Evolutionary conservation across 352 stramenopile genomes (phyloP).

Genomic region (Thalassiosira mediterranea): DNA sequence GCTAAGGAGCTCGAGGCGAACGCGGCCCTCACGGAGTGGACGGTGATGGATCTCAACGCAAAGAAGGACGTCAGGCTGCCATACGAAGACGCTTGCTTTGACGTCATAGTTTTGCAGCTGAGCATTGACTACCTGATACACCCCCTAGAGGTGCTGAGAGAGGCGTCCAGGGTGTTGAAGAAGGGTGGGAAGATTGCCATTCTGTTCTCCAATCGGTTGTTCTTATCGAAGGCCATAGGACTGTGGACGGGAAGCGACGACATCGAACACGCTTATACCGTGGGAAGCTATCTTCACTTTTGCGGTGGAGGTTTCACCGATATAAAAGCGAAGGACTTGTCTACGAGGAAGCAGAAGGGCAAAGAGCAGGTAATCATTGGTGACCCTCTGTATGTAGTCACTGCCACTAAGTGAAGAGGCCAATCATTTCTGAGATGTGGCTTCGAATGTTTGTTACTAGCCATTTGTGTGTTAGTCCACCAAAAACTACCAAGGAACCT

Average conservation of each 20-base stretch:
- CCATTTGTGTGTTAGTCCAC: no score
- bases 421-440: no score
- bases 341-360: slow-evolving; percentile 58
- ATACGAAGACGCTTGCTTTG: slow-evolving; percentile 82
- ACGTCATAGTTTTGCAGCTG: slow-evolving; percentile 85
- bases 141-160: slow-evolving; percentile 83
- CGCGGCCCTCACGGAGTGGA: slow-evolving; percentile 80
- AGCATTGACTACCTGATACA: slow-evolving; percentile 87
- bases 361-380: slow-evolving; percentile 66
- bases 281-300: slow-evolving; percentile 78
- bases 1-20: slow-evolving; percentile 84
- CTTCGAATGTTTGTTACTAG: no score
- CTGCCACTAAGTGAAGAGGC: slow-evolving; percentile 44
- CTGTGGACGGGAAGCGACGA: slow-evolving; percentile 80
- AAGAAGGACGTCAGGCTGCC: slow-evolving; percentile 81
- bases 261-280: slow-evolving; percentile 79
- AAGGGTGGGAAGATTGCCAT: slow-evolving; percentile 81
- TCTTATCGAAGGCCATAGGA: slow-evolving; percentile 68
- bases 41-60: slow-evolving; percentile 83
- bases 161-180: slow-evolving; percentile 82
- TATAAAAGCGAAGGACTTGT: slow-evolving; percentile 81
- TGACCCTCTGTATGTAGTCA: slow-evolving; percentile 82
- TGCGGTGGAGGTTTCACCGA: slow-evolving; percentile 56
- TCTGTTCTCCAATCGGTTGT: slow-evolving; percentile 83
- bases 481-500: no score